A percentile compares a stretch with the other conserved stretches of the same genome.
These are phyloP conservation scores for Thalia dealbata DNA, from an alignment of 176 grass and related monocot genomes.

Conservation along the genomic window DNA sequence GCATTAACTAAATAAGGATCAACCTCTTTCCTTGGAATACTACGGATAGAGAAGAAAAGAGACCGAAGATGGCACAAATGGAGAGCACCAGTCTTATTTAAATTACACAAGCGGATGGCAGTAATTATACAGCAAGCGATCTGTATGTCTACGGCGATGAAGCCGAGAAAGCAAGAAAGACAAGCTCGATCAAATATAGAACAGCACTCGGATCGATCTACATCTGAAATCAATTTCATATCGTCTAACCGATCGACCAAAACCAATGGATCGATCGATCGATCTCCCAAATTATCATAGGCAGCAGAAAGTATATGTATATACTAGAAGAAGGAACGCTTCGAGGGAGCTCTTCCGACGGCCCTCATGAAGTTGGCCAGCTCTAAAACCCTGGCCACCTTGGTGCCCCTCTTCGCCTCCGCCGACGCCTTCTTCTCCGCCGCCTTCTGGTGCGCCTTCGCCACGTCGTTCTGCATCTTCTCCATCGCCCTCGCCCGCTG, in stretches of 20 bases:
- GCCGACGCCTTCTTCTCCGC: conserved; percentile 94
- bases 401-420: conserved; percentile 73
- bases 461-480: conserved; percentile 89
- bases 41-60: too few species aligned
- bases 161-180: not conserved
- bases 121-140: not conserved
- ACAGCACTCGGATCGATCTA: not conserved
- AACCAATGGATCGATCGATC: too few species aligned
- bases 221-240: not conserved
- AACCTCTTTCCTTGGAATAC: too few species aligned
- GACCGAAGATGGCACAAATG: too few species aligned
- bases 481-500: conserved; percentile 73
- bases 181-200: not conserved
- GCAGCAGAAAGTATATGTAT: too few species aligned
- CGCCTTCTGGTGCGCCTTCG: conserved; percentile 67
- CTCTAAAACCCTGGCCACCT: conserved; percentile 77
- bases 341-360: conserved; percentile 71
- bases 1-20: too few species aligned
- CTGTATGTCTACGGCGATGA: not conserved
- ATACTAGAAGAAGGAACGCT: conserved; percentile 86
- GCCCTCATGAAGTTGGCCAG: conserved; percentile 86
- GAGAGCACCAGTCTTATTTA: not conserved
- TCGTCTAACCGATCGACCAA: too few species aligned
- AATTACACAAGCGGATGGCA: not conserved
- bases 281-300: too few species aligned